phyloP scores from a whole-genome alignment of 192 early-diverging fungal genomes.

The Mortierella antarctica region DNA sequence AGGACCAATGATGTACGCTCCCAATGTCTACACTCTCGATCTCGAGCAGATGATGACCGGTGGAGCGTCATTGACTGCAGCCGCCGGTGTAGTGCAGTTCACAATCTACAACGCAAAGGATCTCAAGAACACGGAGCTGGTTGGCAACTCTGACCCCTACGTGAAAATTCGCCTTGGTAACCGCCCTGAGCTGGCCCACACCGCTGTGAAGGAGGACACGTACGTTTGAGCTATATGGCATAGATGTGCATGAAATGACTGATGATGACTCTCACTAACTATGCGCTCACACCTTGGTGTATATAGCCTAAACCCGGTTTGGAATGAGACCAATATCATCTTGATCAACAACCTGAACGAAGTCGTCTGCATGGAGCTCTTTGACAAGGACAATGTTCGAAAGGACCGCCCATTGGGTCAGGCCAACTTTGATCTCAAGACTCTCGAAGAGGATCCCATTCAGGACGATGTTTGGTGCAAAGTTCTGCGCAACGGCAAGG shows the following conservation, averaged over 20 bases:
- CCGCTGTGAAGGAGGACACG: constrained; percentile 77
- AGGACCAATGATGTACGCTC: constrained; percentile 86
- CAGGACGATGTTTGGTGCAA: constrained; percentile 61
- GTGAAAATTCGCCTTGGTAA: constrained; percentile 78
- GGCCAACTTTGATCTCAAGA: constrained; percentile 64
- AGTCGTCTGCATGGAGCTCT: constrained; percentile 79
- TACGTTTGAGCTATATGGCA: constrained; percentile 15
- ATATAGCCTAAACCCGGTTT: constrained; percentile 76
- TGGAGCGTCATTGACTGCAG: constrained; percentile 65
- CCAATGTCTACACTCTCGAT: constrained; percentile 83
- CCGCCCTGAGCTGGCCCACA: constrained; percentile 68
- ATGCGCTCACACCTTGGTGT: background rate
- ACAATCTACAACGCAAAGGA: constrained; percentile 82
- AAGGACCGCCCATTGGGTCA: constrained; percentile 78
- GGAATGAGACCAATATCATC: constrained; percentile 84
- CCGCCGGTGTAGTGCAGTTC: constrained; percentile 88
- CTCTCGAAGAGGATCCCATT: constrained; percentile 52
- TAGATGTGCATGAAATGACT: background rate
- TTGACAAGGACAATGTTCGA: constrained; percentile 82
- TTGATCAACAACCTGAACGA: constrained; percentile 83
- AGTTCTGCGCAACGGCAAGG: constrained; percentile 41
- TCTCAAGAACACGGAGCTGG: constrained; percentile 87
- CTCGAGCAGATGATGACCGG: constrained; percentile 82
- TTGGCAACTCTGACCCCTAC: constrained; percentile 94
- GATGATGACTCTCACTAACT: background rate